Evolutionary conservation across 345 rosid species (phyloP), one percentile per base, ranked within the genome.

Genomic region (Eucalyptus caleyi): DNA sequence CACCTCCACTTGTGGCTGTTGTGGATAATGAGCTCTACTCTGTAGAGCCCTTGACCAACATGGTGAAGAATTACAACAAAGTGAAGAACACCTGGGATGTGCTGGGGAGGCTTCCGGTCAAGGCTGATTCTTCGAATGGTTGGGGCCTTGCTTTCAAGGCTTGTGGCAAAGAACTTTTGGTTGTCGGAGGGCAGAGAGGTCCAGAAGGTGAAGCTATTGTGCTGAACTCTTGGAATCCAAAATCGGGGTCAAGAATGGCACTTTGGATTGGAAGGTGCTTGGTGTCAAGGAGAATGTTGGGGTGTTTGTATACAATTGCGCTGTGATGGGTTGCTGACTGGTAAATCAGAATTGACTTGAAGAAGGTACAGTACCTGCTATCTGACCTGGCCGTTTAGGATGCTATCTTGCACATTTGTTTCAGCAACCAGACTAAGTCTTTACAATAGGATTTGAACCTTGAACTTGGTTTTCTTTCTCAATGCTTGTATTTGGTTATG

Each of bases 61-160:
- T 95, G 97, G 97, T 96, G 88, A 96, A 94, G 93, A 96, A 92
- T 91, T 96, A 96, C 40, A 92, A 95, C 86, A 96, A 96, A 90
- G 89, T 8, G 90, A 92, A 92, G 89, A 96, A 96, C 91, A 89
- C 89, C 2, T 96, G 98, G 98, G 91, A 91, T 45, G 95, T 96
- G n/a, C 86, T 95, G 92, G 97, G 97, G 72, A 94, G 98, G 92
- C 94, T 96, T 81, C 98, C 97, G 1, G 96, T 94, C 14, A 94
- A 94, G 90, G 97, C 95, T 89, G 98, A 96, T 90, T 92, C 95
- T 9, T 95, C 97, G 4, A 95, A 94, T 90, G 97, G 98, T 37
- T 96, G 98, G 98, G 98, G 98, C 6, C 90, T 96, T 86, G 98
- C 98, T 45, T 96, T 96, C 88, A 96, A 96, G 90, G 96, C 98